Conservation (phyloP, 371 early-diverging fungal genomes). For the Actinomucor elegans region DNA sequence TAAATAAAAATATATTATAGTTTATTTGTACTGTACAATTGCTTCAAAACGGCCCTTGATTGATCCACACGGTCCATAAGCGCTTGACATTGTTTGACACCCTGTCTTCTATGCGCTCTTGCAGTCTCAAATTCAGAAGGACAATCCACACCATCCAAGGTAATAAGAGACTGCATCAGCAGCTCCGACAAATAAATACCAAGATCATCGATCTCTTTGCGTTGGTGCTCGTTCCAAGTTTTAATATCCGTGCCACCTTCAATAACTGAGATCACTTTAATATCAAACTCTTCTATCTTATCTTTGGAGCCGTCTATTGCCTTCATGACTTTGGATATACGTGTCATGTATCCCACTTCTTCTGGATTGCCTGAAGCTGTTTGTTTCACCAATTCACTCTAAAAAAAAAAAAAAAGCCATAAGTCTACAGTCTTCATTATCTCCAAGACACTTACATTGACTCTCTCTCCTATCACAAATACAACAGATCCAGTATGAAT, state of each 20-base stretch:
- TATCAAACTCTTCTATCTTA: constrained; percentile 16
- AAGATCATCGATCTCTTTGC: constrained; percentile 18
- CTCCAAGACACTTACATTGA: constrained; percentile 12
- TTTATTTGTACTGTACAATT: background rate
- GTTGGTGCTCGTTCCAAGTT: background rate
- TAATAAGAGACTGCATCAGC: constrained; percentile 28
- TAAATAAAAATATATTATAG: background rate
- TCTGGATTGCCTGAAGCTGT: constrained; percentile 32
- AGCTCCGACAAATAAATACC: constrained; percentile 22
- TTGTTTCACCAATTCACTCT: constrained; percentile 18
- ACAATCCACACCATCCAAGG: constrained; percentile 30
- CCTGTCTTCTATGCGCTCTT: constrained; percentile 20
- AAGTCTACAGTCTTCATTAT: background rate
- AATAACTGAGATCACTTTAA: constrained; percentile 1
- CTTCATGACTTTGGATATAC: constrained; percentile 23
- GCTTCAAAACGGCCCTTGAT: constrained; percentile 10
- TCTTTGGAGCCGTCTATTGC: constrained; percentile 11
- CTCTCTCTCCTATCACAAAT: constrained; percentile 18
- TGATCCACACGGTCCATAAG: constrained; percentile 25
- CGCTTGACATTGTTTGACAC: constrained; percentile 24
- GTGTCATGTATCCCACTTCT: constrained; percentile 23
- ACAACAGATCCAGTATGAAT: constrained; percentile 21
- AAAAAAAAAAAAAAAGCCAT: background rate
- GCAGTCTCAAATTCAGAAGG: constrained; percentile 27
- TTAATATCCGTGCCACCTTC: background rate